Evolutionary conservation across 768 basidiomycete species (phyloP).

Genomic region (Pulveroboletus frians): DNA sequence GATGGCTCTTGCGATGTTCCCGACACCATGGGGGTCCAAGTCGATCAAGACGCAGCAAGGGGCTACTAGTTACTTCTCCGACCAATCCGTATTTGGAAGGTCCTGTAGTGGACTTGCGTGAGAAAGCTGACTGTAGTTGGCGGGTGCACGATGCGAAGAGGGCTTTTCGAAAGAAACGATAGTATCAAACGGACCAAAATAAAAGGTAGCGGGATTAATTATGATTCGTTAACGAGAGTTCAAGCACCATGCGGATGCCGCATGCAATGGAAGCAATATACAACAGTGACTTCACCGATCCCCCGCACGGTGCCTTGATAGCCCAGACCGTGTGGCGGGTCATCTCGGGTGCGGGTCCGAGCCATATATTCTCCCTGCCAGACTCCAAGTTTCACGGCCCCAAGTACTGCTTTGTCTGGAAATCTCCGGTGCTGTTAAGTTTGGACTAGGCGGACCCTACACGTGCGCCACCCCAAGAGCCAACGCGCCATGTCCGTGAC

Average conservation of each 20-base stretch:
- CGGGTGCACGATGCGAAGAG: neutral
- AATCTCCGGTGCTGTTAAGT: neutral
- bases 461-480: neutral
- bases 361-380: neutral
- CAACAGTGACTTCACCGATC: neutral
- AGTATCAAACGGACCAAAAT: neutral
- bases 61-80: neutral
- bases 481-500: neutral
- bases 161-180: neutral
- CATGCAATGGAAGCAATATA: neutral
- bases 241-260: too few relatives aligned
- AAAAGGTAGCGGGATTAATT: too few relatives aligned
- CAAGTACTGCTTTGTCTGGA: neutral
- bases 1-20: constrained; percentile 5
- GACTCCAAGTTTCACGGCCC: neutral
- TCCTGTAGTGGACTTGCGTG: constrained; percentile 24
- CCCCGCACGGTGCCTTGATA: neutral
- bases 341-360: neutral
- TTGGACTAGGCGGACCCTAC: neutral
- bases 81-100: constrained; percentile 28
- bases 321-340: neutral
- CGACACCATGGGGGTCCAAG: constrained; percentile 14
- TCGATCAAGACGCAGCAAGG: neutral
- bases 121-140: constrained; percentile 6
- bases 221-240: too few relatives aligned